Evolutionary conservation across 2,329 filamentous ascomycete genomes (phyloP).

Genomic region (Stachybotrys chartarum): DNA sequence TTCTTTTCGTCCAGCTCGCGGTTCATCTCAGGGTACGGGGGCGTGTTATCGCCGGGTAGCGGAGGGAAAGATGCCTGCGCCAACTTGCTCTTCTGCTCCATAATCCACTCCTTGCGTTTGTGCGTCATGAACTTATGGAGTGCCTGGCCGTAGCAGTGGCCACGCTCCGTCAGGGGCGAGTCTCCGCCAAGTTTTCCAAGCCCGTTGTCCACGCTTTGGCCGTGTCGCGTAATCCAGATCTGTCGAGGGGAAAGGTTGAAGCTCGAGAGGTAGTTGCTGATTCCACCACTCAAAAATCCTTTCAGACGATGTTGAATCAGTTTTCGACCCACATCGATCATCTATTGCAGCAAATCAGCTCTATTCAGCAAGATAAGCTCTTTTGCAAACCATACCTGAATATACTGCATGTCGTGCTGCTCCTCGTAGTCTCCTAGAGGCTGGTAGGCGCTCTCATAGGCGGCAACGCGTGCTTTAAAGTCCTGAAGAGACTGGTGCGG

Average conservation of each 20-base stretch:
- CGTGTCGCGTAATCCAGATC: constrained; percentile 97
- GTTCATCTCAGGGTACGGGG: constrained; percentile 82
- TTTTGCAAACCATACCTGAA: constrained; percentile 49
- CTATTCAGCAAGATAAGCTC: background rate
- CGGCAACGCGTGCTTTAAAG: constrained; percentile 85
- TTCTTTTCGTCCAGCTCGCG: constrained; percentile 70
- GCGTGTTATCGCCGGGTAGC: constrained; percentile 81
- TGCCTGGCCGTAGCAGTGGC: constrained; percentile 69
- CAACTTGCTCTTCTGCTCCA: constrained; percentile 72
- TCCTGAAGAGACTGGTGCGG: constrained; percentile 76
- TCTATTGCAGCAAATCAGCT: constrained; percentile 40
- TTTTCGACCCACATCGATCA: constrained; percentile 96
- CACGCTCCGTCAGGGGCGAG: constrained; percentile 74
- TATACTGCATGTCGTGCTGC: constrained; percentile 83
- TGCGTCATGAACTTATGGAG: constrained; percentile 78
- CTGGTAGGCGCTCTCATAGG: constrained; percentile 92
- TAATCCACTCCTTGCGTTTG: constrained; percentile 74
- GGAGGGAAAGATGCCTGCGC: constrained; percentile 81
- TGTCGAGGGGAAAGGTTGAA: constrained; percentile 94
- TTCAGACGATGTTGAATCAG: constrained; percentile 83
- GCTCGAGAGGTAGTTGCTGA: constrained; percentile 90
- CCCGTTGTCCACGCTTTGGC: constrained; percentile 83
- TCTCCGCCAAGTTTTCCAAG: constrained; percentile 87
- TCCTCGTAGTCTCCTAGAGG: constrained; percentile 90
- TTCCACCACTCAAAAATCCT: constrained; percentile 86